Evolutionary conservation across 2,329 filamentous ascomycete genomes (phyloP).

Genomic region (Huntiella bhutanensis): DNA sequence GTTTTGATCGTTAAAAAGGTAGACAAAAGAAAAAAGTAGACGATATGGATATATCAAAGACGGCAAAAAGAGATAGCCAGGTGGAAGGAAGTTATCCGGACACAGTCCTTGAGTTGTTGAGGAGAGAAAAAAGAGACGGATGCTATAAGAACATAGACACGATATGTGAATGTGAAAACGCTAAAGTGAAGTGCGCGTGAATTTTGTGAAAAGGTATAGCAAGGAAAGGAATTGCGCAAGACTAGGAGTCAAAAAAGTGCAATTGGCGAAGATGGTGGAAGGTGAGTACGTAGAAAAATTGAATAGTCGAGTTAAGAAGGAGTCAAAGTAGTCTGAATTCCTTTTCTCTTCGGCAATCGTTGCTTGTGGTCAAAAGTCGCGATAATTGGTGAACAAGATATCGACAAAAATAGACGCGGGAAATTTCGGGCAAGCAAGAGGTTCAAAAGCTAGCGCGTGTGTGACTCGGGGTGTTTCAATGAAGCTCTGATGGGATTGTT

Average conservation of each 20-base stretch:
- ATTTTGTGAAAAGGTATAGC: background rate
- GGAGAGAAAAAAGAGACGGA: constrained; percentile 1
- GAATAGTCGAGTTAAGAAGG: constrained; percentile 16
- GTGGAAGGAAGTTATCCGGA: no score
- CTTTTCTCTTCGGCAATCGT: constrained; percentile 6
- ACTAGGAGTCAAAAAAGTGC: background rate
- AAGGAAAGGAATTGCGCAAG: background rate
- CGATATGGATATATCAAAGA: constrained; percentile 11
- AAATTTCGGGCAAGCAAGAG: background rate
- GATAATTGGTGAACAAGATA: constrained; percentile 13
- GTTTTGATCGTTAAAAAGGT: constrained; percentile 11
- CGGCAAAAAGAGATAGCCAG: constrained; percentile 4
- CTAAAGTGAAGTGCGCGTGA: constrained; percentile 5
- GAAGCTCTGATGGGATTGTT: background rate
- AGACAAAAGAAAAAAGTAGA: constrained; percentile 20
- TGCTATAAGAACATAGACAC: constrained; percentile 9
- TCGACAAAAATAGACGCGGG: constrained; percentile 15
- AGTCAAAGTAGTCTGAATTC: background rate
- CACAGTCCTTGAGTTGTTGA: background rate
- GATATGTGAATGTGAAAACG: background rate
- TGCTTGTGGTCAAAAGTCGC: constrained; percentile 13
- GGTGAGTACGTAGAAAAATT: background rate
- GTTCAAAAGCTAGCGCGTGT: constrained; percentile 1
- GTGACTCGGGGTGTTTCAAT: background rate
- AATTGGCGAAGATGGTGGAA: background rate